These are phyloP conservation scores for Ichthyophthirius multifiliis DNA, from an alignment of 169 alveolate genomes.

Conservation along the genomic window DNA sequence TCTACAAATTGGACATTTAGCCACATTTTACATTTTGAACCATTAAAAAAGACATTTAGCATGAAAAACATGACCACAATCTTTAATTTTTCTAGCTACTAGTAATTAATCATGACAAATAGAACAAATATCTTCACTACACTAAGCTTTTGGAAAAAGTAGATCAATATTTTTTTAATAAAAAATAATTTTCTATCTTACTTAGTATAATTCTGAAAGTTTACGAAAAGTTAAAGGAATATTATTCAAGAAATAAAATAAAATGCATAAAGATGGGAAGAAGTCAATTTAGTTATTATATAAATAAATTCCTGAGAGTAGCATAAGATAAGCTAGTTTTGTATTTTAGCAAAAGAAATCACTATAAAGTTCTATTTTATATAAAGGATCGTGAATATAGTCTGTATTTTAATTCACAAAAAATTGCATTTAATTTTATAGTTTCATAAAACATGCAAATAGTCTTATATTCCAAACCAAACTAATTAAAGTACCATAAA, in stretches of 20 bases:
- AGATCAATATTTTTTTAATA: neutral
- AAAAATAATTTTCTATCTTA: neutral
- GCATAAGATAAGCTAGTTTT: neutral
- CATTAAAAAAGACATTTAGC: neutral
- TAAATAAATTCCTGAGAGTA: neutral
- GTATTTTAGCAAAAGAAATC: neutral
- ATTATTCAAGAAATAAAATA: neutral
- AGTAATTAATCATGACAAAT: neutral
- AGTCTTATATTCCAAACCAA: neutral
- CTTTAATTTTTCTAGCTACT: neutral
- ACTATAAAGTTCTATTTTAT: neutral
- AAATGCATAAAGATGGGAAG: neutral
- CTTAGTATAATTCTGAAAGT: neutral
- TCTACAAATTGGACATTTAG: slow-evolving; percentile 1
- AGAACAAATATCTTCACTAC: neutral
- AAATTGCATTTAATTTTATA: neutral
- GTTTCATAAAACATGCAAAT: neutral
- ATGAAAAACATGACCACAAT: slow-evolving; percentile 1
- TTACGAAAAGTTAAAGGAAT: neutral
- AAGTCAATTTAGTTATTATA: neutral
- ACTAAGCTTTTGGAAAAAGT: neutral
- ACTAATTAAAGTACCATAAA: neutral
- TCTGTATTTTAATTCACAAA: neutral
- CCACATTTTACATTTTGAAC: neutral
- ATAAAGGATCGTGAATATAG: neutral